Evolutionary conservation across 495 filamentous ascomycete genomes (phyloP).

Genomic region (Rhypophila decipiens): DNA sequence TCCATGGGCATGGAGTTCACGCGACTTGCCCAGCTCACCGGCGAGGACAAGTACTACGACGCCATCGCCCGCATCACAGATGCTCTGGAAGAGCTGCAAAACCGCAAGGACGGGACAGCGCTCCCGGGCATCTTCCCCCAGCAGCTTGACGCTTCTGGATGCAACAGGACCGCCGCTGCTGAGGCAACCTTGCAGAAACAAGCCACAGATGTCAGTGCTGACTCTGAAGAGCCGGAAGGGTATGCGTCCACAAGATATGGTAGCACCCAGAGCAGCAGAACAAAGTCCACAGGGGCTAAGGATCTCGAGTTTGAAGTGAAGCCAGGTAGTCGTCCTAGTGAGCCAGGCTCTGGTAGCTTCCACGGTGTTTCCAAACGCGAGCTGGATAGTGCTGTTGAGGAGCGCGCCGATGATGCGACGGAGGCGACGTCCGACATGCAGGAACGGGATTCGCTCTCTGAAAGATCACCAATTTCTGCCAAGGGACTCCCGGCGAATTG

Average conservation of each 20-base stretch:
- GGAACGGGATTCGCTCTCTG: not conserved
- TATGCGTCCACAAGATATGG: not conserved
- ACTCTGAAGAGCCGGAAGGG: conserved; percentile 3
- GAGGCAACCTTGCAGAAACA: conserved; percentile 16
- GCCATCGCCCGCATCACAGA: conserved; percentile 89
- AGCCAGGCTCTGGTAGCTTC: not conserved
- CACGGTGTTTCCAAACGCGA: not conserved
- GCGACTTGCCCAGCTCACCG: conserved; percentile 83
- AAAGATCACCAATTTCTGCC: conserved; percentile 2
- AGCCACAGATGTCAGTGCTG: conserved; percentile 9
- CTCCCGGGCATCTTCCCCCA: conserved; percentile 83
- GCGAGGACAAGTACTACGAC: conserved; percentile 85
- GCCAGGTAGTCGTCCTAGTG: not conserved
- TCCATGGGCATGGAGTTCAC: conserved; percentile 94
- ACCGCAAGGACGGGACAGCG: conserved; percentile 49
- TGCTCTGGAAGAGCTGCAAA: conserved; percentile 73
- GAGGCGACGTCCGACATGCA: not conserved
- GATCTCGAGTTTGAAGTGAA: conserved; percentile 3
- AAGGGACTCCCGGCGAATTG: conserved; percentile 21
- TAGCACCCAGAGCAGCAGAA: not conserved
- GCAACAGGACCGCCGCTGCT: conserved; percentile 38
- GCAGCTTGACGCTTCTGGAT: conserved; percentile 64
- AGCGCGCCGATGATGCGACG: not conserved
- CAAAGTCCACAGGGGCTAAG: not conserved
- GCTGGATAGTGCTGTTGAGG: not conserved